Conservation (phyloP, 1,139 yeast species). For the Pichia sp. region DNA sequence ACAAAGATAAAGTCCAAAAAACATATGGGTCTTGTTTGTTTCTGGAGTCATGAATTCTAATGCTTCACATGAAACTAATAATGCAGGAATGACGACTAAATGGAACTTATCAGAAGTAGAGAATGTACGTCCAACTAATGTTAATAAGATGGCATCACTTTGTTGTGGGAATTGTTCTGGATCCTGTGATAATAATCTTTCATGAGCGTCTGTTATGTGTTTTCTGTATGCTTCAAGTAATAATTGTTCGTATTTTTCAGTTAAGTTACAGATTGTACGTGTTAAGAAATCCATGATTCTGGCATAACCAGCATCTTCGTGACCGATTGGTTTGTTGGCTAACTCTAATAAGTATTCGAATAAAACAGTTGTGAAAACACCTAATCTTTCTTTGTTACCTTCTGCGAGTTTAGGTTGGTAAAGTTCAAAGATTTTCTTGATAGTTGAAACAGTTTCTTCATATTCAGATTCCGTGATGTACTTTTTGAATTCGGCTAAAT, state of each 20-base stretch:
- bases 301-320: conserved; percentile 35
- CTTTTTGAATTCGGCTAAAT: conserved; percentile 50
- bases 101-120: conserved; percentile 98
- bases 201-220: conserved; percentile 48
- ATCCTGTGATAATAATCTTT: conserved; percentile 36
- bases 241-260: conserved; percentile 64
- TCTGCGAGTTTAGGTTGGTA: conserved; percentile 77
- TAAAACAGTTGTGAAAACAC: conserved; percentile 60
- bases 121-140: conserved; percentile 71
- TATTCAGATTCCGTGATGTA: conserved; percentile 33
- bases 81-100: conserved; percentile 82
- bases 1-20: conserved; percentile 57
- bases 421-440: conserved; percentile 54
- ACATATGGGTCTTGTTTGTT: conserved; percentile 38
- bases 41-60: conserved; percentile 47
- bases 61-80: conserved; percentile 69
- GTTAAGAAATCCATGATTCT: conserved; percentile 42
- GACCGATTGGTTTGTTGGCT: conserved; percentile 20
- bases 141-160: conserved; percentile 65
- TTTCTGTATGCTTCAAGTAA: conserved; percentile 58
- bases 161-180: conserved; percentile 33
- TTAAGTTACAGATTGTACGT: conserved; percentile 48
- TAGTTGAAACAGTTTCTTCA: conserved; percentile 45
- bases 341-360: conserved; percentile 60
- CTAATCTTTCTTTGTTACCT: conserved; percentile 80